phyloP scores from a whole-genome alignment of 1,284 basidiomycete genomes.

The Ceratobasidium sp. region DNA sequence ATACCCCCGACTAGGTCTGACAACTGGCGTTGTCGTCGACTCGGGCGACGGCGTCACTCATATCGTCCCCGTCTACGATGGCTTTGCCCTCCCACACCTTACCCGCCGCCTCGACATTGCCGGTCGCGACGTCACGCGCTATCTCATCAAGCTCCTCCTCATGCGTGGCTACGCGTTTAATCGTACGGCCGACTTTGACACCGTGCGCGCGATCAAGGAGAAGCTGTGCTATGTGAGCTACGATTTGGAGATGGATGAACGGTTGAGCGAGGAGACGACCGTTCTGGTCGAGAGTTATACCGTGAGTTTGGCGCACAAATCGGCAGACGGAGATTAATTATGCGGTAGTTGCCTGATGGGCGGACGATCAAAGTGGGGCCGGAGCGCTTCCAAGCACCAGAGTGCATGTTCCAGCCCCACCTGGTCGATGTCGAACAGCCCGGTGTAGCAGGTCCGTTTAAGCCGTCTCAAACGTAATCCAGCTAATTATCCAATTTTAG shows the following conservation, averaged over 20 bases:
- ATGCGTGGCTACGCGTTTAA: constrained; percentile 99
- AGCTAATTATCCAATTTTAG: constrained; percentile 57
- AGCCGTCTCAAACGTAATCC: constrained; percentile 7
- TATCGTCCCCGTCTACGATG: constrained; percentile 98
- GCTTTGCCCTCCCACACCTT: constrained; percentile 93
- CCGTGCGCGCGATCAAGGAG: constrained; percentile 98
- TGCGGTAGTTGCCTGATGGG: constrained; percentile 87
- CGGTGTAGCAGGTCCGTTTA: constrained; percentile 83
- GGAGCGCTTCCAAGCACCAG: constrained; percentile 99
- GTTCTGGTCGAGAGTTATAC: constrained; percentile 96
- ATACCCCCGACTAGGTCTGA: constrained; percentile 73
- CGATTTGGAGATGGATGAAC: constrained; percentile 94
- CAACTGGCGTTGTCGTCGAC: constrained; percentile 98
- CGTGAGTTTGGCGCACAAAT: constrained; percentile 60
- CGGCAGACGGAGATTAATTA: neutral
- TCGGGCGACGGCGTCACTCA: constrained; percentile 99
- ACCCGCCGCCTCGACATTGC: constrained; percentile 96
- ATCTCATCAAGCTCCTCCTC: constrained; percentile 96
- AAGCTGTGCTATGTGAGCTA: constrained; percentile 98
- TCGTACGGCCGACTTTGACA: constrained; percentile 98
- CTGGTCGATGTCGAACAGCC: constrained; percentile 97
- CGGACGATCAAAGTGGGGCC: constrained; percentile 97
- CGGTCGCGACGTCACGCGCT: constrained; percentile 96
- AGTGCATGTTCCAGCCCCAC: constrained; percentile 99
- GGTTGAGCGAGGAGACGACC: constrained; percentile 95